Percentiles rank a stretch among this genome's conserved stretches.
phyloP scores from a whole-genome alignment of 202 grass and related monocot species.

The Setaria italica region DNA sequence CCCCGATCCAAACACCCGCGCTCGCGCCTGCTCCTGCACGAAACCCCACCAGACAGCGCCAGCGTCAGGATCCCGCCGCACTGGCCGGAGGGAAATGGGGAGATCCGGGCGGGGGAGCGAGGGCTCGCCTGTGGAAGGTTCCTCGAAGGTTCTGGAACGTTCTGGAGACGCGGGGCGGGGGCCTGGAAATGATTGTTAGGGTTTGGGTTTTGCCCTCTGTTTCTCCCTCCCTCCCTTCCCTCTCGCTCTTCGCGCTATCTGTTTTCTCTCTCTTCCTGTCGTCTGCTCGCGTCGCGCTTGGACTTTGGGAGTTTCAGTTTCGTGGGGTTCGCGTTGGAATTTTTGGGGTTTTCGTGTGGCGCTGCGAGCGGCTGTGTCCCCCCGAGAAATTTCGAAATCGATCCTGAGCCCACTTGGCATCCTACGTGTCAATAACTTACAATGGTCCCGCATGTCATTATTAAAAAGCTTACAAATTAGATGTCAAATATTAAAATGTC shows the following conservation, averaged over 20 bases:
- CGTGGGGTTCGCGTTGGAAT: slow-evolving; percentile 39
- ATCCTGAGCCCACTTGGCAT: no score
- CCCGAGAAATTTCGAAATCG: no score
- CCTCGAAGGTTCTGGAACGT: slow-evolving; percentile 35
- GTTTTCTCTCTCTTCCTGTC: not conserved
- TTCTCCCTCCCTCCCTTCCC: not conserved
- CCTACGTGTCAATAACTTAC: no score
- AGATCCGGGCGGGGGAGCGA: slow-evolving; percentile 16
- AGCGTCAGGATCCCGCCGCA: slow-evolving; percentile 25
- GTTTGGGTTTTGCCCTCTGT: slow-evolving; percentile 42
- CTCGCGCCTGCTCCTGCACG: slow-evolving; percentile 30
- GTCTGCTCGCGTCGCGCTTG: slow-evolving; percentile 20
- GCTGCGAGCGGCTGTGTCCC: no score
- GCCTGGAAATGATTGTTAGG: slow-evolving; percentile 58
- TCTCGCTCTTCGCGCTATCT: not conserved
- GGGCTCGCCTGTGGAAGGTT: slow-evolving; percentile 28
- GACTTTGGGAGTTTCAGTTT: not conserved
- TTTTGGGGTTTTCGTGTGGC: not conserved
- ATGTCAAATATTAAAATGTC: no score
- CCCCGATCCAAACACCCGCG: slow-evolving; percentile 47
- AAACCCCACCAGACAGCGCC: slow-evolving; percentile 23
- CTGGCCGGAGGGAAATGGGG: slow-evolving; percentile 43
- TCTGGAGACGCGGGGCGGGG: slow-evolving; percentile 1
- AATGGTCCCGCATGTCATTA: no score
- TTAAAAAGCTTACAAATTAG: no score